Evolutionary conservation across 2,329 filamentous ascomycete species (phyloP), one percentile per base, ranked within the genome.

Genomic region (Lachnellula occidentalis): DNA sequence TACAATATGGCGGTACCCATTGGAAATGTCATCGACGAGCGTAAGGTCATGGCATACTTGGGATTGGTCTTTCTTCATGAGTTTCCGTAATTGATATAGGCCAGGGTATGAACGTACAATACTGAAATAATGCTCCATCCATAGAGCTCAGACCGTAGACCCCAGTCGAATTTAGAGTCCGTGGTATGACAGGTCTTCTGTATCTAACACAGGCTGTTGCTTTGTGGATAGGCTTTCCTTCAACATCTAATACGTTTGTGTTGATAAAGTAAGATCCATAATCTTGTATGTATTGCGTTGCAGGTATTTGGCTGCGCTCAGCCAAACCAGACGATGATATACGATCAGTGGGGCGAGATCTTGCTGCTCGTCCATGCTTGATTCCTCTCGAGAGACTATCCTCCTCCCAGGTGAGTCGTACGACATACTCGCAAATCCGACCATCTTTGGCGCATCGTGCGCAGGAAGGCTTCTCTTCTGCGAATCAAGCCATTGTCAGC

Each of bases 1-100:
- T 27, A 55, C 46, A 14, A 55, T 53, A 12, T 58, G 53, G 31
- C 56, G 56, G 24, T 53, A 58, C 22, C 53, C 50, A 45, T 58
- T 58, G n/a, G 56, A 58, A 7, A 24, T 27, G 39, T 58, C 56
- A 34, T 58, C 56, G 41, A 58, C 56, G 5, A 58, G 48, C 19
- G 53, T 58, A 24, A 58, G 49, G 37, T 19, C 50, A 8, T 48
- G n/a, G 34, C 56, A 58, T 45, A 58, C 53, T 27, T 58, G 48
- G 19, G 45, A 24, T 27, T 57, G 51, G 24, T 57, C 55, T 56
- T 27, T 27, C 24, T 27, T 5, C 24, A 27, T 15, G 41, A 37
- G 37, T 11, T 27, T 24, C 48, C 51, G 48, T 46, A 22, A 31
- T 12, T 19, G 19, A 14, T 31, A 34, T 24, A 17, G 15, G 27